phyloP scores from a whole-genome alignment of 768 basidiomycete genomes.

The Tricholomella constricta region DNA sequence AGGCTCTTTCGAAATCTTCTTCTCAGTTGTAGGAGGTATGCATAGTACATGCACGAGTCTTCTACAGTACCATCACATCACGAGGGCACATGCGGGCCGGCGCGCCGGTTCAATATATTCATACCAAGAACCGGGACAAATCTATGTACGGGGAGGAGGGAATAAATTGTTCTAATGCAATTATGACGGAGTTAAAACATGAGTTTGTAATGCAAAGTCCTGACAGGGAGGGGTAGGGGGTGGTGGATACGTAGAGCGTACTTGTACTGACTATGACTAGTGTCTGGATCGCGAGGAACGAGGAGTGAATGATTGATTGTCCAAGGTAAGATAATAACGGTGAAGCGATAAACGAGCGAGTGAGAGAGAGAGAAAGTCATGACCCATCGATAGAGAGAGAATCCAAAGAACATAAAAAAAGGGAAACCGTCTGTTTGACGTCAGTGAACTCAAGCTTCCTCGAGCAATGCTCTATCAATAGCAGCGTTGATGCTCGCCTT shows the following conservation, averaged over 20 bases:
- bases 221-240: constrained; percentile 12
- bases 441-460: constrained; percentile 41
- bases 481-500: constrained; percentile 76
- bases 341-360: not conserved
- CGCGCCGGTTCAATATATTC: too few relatives aligned
- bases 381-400: not conserved
- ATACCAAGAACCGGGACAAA: too few relatives aligned
- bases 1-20: too few relatives aligned
- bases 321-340: not conserved
- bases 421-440: constrained; percentile 10
- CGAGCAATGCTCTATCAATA: constrained; percentile 71
- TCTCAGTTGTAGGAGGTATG: too few relatives aligned
- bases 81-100: too few relatives aligned
- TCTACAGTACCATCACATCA: too few relatives aligned
- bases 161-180: constrained; percentile 10
- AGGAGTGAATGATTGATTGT: too few relatives aligned
- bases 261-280: not conserved
- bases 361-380: not conserved
- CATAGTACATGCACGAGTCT: too few relatives aligned
- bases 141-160: too few relatives aligned
- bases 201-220: constrained; percentile 18
- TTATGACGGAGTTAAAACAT: constrained; percentile 9
- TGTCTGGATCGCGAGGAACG: not conserved
- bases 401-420: constrained; percentile 3
- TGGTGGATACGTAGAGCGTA: constrained; percentile 3